Conservation (phyloP, 108 stramenopile genomes). For the Mediolabrus comicus region DNA sequence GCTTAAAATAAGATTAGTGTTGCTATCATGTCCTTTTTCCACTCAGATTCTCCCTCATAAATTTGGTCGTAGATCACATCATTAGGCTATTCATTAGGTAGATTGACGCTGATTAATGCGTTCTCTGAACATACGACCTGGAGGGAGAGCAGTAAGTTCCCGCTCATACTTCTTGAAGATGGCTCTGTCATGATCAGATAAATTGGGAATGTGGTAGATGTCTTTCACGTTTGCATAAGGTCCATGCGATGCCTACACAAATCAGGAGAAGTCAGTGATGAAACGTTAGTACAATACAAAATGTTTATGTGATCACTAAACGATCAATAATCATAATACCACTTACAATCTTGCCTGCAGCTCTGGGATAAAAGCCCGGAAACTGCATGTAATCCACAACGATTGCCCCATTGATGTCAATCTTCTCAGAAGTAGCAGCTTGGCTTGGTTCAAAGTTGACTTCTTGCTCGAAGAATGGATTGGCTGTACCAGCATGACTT, state of each 20-base stretch:
- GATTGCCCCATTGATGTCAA: conserved; percentile 70
- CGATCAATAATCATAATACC: not conserved
- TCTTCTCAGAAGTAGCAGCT: conserved; percentile 52
- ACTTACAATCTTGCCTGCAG: conserved; percentile 57
- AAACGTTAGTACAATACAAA: not conserved
- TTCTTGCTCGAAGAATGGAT: conserved; percentile 28
- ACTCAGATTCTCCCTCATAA: not conserved
- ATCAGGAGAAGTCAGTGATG: not conserved
- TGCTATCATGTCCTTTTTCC: not conserved
- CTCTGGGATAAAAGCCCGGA: conserved; percentile 63
- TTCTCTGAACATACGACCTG: conserved; percentile 62
- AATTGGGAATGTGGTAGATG: conserved; percentile 62
- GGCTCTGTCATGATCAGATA: conserved; percentile 56
- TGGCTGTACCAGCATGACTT: conserved; percentile 25
- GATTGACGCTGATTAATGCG: conserved; percentile 73
- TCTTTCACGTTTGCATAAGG: conserved; percentile 62
- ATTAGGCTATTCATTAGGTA: conserved; percentile 35
- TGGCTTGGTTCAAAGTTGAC: conserved; percentile 52
- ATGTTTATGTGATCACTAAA: too few species aligned
- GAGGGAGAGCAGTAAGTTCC: conserved; percentile 61
- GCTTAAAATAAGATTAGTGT: not conserved
- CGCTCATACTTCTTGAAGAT: conserved; percentile 71
- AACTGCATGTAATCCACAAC: conserved; percentile 71
- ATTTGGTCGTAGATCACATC: not conserved
- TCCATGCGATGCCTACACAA: conserved; percentile 51